Conservation (phyloP, 2,329 filamentous ascomycete species). For the Diaporthe ilicicola region DNA sequence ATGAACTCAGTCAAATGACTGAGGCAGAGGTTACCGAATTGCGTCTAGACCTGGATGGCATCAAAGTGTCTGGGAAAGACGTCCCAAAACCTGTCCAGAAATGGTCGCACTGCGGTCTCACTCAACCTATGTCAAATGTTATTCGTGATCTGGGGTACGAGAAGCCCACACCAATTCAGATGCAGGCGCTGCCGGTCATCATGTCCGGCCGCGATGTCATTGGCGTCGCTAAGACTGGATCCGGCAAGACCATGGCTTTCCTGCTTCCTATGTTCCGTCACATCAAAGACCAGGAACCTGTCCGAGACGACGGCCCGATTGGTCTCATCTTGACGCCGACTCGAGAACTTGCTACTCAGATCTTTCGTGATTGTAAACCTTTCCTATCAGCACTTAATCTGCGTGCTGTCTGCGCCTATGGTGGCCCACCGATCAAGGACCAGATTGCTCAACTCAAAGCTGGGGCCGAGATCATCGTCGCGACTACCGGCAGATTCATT, state of each 20-base stretch:
- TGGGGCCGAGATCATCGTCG: constrained; percentile 93
- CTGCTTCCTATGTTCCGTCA: constrained; percentile 97
- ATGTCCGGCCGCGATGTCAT: constrained; percentile 97
- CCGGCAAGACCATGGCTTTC: constrained; percentile 96
- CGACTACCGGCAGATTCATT: constrained; percentile 94
- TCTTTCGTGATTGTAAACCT: constrained; percentile 92
- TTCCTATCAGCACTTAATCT: constrained; percentile 89
- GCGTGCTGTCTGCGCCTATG: constrained; percentile 90
- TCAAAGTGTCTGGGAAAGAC: constrained; percentile 89
- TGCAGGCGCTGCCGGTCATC: constrained; percentile 91
- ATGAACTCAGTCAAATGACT: constrained; percentile 82
- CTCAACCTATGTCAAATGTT: constrained; percentile 85
- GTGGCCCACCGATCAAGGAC: constrained; percentile 94
- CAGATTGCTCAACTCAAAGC: constrained; percentile 97
- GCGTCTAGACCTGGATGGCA: constrained; percentile 89
- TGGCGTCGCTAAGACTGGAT: constrained; percentile 96
- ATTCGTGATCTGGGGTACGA: constrained; percentile 85
- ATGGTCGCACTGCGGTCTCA: constrained; percentile 94
- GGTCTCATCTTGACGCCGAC: constrained; percentile 93
- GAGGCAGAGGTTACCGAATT: constrained; percentile 85
- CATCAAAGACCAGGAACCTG: constrained; percentile 88
- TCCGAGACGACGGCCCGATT: constrained; percentile 88
- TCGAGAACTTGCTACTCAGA: constrained; percentile 91
- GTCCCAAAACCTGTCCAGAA: constrained; percentile 94
- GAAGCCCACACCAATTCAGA: constrained; percentile 91